These are phyloP conservation scores for Cucumis melo DNA, from an alignment of 306 rosid species.

Conservation along the genomic window DNA sequence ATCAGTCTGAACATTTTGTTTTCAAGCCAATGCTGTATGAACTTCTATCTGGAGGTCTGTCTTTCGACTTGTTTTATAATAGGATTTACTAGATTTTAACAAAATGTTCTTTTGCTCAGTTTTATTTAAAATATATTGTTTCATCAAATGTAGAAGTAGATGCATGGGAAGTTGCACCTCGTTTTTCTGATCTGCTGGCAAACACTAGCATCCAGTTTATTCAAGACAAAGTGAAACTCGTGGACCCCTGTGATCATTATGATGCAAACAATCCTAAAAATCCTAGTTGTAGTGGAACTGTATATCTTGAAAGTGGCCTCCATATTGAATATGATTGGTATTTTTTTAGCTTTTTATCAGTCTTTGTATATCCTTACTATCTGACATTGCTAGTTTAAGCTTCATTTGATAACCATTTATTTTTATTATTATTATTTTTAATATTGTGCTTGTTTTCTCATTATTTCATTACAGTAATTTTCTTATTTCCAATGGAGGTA, in stretches of 20 bases:
- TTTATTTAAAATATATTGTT: not conserved
- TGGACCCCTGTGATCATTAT: conserved; percentile 49
- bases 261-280: conserved; percentile 38
- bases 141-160: conserved; percentile 60
- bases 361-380: not conserved
- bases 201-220: conserved; percentile 59
- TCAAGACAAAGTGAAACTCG: conserved; percentile 64
- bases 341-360: not conserved
- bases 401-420: not conserved
- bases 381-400: not conserved
- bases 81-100: not conserved
- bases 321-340: conserved; percentile 95
- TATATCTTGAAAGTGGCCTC: conserved; percentile 83
- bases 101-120: conserved; percentile 7
- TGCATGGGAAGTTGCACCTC: conserved; percentile 97
- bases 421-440: not conserved
- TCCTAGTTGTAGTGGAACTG: conserved; percentile 59
- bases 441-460: not conserved
- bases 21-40: conserved; percentile 90
- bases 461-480: not conserved
- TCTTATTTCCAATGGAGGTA: not conserved
- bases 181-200: conserved; percentile 68
- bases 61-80: not conserved
- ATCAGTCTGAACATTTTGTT: conserved; percentile 44
- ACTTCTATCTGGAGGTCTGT: conserved; percentile 86